Conservation (phyloP, 148 eudicot genomes). For the Agrostemma githago region DNA sequence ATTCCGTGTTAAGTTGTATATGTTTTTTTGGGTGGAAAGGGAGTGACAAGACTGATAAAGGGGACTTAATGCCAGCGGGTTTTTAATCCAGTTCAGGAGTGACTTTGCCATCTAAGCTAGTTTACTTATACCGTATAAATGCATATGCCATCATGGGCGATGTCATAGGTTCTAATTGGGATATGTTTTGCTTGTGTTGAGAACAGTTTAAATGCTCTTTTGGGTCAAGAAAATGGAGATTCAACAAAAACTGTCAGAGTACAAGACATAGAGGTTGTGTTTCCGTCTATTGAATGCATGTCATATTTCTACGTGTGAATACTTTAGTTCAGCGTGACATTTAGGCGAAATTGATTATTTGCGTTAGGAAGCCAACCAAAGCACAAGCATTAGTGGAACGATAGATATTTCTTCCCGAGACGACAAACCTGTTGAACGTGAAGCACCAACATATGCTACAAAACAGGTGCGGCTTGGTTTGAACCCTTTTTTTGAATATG, state of each 20-base stretch:
- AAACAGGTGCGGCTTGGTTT: slow-evolving; percentile 55
- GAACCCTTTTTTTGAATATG: neutral
- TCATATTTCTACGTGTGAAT: slow-evolving; percentile 6
- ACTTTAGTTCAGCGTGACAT: neutral
- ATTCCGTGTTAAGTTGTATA: slow-evolving; percentile 5
- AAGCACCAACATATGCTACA: slow-evolving; percentile 54
- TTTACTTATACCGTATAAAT: neutral
- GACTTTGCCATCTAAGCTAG: neutral
- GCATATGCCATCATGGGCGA: neutral
- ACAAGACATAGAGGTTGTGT: slow-evolving; percentile 49
- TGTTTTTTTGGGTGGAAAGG: neutral
- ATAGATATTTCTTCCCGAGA: slow-evolving; percentile 37
- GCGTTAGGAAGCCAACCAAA: slow-evolving; percentile 52
- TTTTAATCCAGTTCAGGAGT: neutral
- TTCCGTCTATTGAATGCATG: neutral
- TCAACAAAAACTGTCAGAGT: slow-evolving; percentile 27
- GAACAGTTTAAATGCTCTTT: slow-evolving; percentile 26
- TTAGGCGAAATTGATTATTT: slow-evolving; percentile 8
- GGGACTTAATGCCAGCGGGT: neutral
- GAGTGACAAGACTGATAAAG: neutral
- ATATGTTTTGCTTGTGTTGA: slow-evolving; percentile 28
- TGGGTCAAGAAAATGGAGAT: slow-evolving; percentile 40
- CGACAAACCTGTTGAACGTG: slow-evolving; percentile 51
- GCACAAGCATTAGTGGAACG: slow-evolving; percentile 33
- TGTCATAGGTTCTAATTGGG: slow-evolving; percentile 13